Base-by-base conservation (phyloP, 768 basidiomycete species). In the Russula olivacea region DNA sequence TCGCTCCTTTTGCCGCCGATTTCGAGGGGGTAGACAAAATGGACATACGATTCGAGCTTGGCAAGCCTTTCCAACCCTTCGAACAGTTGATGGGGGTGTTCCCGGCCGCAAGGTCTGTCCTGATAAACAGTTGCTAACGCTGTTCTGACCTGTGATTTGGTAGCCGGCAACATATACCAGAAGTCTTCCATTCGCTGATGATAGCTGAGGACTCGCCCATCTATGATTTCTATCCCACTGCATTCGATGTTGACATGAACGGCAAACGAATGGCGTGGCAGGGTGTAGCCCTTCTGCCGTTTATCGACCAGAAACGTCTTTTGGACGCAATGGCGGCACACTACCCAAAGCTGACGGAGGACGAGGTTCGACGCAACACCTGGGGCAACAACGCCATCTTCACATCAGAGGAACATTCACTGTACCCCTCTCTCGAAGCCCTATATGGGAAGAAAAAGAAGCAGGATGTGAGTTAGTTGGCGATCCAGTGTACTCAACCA, bases 251-350 rank as follows among this genome's bases (percentile, higher is more conserved):
- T 70, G 97, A 99, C 74, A 99, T 99, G 97, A 99, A 99, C 71
- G 97, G 97, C 62, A 98, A 98, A 78, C 91, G 90, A 76, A 98
- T 98, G 95, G 81, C 91, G 8, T 99, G 97, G 97, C 96, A 99
- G 74, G 97, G 97, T 58, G 93, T 99, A 60, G 95, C 97, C 0
- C 78, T 99, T 10, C 78, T 99, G 23, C 95, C 97, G 0, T 99
- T 98, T 78, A 98, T 99, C 66, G 91, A 98, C 71, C 81, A 87
- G 72, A 81, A 80, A 59, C 83, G 94, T 38, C 76, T 99, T 28
- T 76, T 98, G 58, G 86, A 83, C 38, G 92, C 94, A 4, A 93
- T 99, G 88, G 82, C 79, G 9, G 72, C 78, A 14, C 80, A 77
- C 65, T 88, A 88, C 72, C 75, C 79, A 55, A 68, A 83, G 52